These are phyloP conservation scores for Lecanoromycetidae sp. DNA, from an alignment of 2,329 filamentous ascomycete genomes.

Conservation along the genomic window DNA sequence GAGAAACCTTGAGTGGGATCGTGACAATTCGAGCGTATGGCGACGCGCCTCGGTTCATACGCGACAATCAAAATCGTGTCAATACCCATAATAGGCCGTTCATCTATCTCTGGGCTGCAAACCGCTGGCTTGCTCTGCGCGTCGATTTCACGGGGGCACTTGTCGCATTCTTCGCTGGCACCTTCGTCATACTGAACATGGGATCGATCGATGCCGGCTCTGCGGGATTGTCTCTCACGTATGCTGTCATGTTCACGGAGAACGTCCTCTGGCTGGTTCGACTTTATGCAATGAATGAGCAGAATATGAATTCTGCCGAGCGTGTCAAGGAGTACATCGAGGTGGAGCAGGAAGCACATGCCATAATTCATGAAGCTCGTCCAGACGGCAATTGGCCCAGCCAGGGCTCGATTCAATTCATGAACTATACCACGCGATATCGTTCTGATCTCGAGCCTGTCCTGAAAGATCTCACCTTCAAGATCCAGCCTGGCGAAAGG, in stretches of 20 bases:
- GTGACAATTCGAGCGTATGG: constrained; percentile 95
- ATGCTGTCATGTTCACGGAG: constrained; percentile 92
- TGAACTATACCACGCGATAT: constrained; percentile 80
- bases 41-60: constrained; percentile 82
- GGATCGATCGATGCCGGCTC: constrained; percentile 79
- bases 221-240: constrained; percentile 85
- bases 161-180: constrained; percentile 85
- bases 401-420: constrained; percentile 75
- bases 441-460: constrained; percentile 78
- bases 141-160: constrained; percentile 83
- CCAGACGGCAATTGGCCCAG: constrained; percentile 75
- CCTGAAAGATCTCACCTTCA: constrained; percentile 71
- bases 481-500: constrained; percentile 75
- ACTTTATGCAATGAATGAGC: constrained; percentile 87
- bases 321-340: constrained; percentile 95
- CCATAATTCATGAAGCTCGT: constrained; percentile 64
- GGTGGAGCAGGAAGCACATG: constrained; percentile 79
- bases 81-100: constrained; percentile 88
- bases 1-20: constrained; percentile 86
- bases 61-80: constrained; percentile 77
- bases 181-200: constrained; percentile 75
- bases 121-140: constrained; percentile 89
- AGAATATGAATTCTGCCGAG: constrained; percentile 99
- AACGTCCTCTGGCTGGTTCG: constrained; percentile 95
- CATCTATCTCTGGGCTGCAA: constrained; percentile 91